These are phyloP conservation scores for Geranium brycei DNA, from an alignment of 345 rosid species.

Conservation along the genomic window DNA sequence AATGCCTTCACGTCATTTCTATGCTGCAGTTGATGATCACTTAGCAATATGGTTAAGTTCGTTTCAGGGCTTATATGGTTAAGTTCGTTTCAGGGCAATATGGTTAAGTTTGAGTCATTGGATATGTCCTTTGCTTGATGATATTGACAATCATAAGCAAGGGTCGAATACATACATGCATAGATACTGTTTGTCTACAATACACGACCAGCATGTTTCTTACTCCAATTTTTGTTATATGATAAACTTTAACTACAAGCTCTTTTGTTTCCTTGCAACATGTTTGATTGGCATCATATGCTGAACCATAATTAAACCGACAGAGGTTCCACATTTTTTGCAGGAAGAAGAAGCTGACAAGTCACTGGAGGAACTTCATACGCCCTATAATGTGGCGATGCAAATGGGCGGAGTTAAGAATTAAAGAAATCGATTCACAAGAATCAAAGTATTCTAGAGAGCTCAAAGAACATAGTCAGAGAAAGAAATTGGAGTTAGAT, in stretches of 20 bases:
- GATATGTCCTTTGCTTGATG: background rate
- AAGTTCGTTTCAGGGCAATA: background rate
- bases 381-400: conserved; percentile 85
- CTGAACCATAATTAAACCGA: background rate
- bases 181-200: background rate
- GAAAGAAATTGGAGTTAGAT: conserved; percentile 27
- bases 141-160: too few relatives aligned
- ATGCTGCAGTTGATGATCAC: background rate
- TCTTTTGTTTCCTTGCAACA: background rate
- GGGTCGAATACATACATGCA: background rate
- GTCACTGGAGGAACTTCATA: conserved; percentile 72
- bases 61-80: background rate
- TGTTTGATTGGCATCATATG: conserved; percentile 1
- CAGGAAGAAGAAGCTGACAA: conserved; percentile 78
- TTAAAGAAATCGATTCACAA: conserved; percentile 57
- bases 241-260: background rate
- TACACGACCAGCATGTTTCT: background rate
- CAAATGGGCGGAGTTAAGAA: conserved; percentile 75
- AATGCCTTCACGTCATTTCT: background rate
- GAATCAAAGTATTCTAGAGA: conserved; percentile 46
- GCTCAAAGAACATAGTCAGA: conserved; percentile 35
- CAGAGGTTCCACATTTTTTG: background rate
- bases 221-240: background rate
- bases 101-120: background rate
- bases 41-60: background rate